Evolutionary conservation across 2,329 filamentous ascomycete species (phyloP).

Genomic region (Clonostachys chloroleuca): DNA sequence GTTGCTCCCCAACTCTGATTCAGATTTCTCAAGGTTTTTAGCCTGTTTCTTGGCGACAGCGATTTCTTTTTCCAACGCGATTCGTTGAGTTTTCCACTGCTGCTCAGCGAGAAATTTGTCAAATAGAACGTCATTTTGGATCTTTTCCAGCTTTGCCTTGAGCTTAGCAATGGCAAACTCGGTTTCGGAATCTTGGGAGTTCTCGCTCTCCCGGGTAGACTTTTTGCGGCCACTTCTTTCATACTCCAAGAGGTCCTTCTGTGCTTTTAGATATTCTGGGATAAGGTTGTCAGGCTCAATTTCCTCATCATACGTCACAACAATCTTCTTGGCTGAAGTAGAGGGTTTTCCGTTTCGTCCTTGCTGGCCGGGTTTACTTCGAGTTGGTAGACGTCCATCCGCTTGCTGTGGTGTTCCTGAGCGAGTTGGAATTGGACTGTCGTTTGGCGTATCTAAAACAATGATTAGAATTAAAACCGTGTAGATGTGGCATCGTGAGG

Average conservation of each 20-base stretch:
- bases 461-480: neutral
- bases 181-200: conserved; percentile 10
- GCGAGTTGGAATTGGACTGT: conserved; percentile 45
- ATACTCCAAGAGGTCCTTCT: conserved; percentile 60
- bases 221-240: conserved; percentile 30
- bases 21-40: conserved; percentile 12
- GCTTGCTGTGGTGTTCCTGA: conserved; percentile 37
- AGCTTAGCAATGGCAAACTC: conserved; percentile 57
- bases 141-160: conserved; percentile 67
- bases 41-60: conserved; percentile 38
- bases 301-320: conserved; percentile 58
- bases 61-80: conserved; percentile 58
- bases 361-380: conserved; percentile 19
- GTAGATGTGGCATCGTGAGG: neutral
- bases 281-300: conserved; percentile 73
- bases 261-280: conserved; percentile 72
- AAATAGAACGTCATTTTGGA: conserved; percentile 76
- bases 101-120: conserved; percentile 62
- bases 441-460: conserved; percentile 35
- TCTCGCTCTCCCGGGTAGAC: conserved; percentile 10
- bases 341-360: conserved; percentile 18
- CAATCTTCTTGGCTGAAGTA: conserved; percentile 30
- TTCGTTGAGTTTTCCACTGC: conserved; percentile 57
- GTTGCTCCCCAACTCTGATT: too few relatives aligned
- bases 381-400: too few relatives aligned